Evolutionary conservation across 768 basidiomycete species (phyloP).

Genomic region (Boletus vinaceobasis): DNA sequence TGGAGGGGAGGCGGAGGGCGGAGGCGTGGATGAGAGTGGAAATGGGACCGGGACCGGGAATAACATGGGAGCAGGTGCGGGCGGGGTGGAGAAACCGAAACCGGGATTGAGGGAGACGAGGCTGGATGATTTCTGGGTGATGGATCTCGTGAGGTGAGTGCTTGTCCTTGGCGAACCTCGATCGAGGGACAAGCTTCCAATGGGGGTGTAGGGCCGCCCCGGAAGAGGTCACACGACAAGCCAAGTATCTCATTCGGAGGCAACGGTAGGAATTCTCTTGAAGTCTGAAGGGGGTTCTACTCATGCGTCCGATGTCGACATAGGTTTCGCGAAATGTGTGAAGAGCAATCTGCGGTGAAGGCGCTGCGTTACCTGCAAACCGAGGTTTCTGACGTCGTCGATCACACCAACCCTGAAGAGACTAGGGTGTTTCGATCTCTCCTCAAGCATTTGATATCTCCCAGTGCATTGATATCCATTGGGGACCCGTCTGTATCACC

Average conservation of each 20-base stretch:
- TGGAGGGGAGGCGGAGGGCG: background rate
- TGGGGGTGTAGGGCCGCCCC: slow-evolving; percentile 46
- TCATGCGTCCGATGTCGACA: background rate
- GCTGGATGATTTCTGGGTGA: slow-evolving; percentile 77
- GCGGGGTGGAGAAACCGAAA: slow-evolving; percentile 10
- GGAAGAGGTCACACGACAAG: slow-evolving; percentile 62
- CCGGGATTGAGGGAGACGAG: slow-evolving; percentile 38
- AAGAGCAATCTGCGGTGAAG: slow-evolving; percentile 51
- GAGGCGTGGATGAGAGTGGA: background rate
- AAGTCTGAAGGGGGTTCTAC: background rate
- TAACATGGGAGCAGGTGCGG: slow-evolving; percentile 15
- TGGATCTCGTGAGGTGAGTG: slow-evolving; percentile 61
- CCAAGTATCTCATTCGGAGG: slow-evolving; percentile 60
- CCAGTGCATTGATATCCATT: slow-evolving; percentile 16
- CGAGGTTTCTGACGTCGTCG: slow-evolving; percentile 66
- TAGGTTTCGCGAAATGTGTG: slow-evolving; percentile 84
- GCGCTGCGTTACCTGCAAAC: slow-evolving; percentile 71
- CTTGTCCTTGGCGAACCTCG: background rate
- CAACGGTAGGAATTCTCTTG: slow-evolving; percentile 55
- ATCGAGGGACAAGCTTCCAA: background rate
- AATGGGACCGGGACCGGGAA: background rate
- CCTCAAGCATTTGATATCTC: slow-evolving; percentile 58
- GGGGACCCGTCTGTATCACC: background rate
- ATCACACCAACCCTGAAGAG: slow-evolving; percentile 63
- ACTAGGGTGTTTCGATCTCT: slow-evolving; percentile 61